phyloP scores from a whole-genome alignment of 1,139 yeast species.

The Yamadazyma trypodendri region DNA sequence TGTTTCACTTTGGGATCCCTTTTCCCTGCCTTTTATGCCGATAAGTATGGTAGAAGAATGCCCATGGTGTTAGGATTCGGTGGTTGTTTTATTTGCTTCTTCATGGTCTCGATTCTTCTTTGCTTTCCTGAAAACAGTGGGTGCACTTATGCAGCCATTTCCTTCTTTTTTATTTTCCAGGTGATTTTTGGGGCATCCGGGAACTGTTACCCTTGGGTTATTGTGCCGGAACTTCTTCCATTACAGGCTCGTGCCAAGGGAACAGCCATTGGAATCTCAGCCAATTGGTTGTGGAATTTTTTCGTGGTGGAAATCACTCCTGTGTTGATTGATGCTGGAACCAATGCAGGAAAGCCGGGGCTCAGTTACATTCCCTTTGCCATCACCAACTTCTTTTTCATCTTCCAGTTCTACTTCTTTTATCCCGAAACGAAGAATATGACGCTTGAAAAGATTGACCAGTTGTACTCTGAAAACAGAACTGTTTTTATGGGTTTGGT shows the following conservation, averaged over 20 bases:
- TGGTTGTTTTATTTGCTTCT: slow-evolving; percentile 22
- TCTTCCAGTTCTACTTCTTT: slow-evolving; percentile 43
- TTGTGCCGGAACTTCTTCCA: slow-evolving; percentile 21
- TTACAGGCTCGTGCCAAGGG: slow-evolving; percentile 26
- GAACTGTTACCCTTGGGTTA: slow-evolving; percentile 33
- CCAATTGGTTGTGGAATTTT: slow-evolving; percentile 40
- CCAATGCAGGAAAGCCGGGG: slow-evolving; percentile 14
- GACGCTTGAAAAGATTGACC: slow-evolving; percentile 44
- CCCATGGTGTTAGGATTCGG: slow-evolving; percentile 52
- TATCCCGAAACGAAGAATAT: slow-evolving; percentile 50
- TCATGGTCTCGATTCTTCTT: slow-evolving; percentile 14
- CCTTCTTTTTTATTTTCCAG: slow-evolving; percentile 15
- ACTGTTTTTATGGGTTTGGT: slow-evolving; percentile 15
- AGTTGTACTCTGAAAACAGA: slow-evolving; percentile 27
- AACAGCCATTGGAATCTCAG: slow-evolving; percentile 32
- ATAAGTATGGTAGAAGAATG: slow-evolving; percentile 67
- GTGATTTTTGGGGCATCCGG: slow-evolving; percentile 18
- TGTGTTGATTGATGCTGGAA: slow-evolving; percentile 19
- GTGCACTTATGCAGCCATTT: slow-evolving; percentile 15
- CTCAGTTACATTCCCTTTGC: slow-evolving; percentile 10
- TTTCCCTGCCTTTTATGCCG: slow-evolving; percentile 62
- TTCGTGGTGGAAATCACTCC: slow-evolving; percentile 35
- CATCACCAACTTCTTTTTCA: slow-evolving; percentile 7
- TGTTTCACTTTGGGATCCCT: slow-evolving; percentile 56
- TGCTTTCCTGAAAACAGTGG: slow-evolving; percentile 5